These are phyloP conservation scores for Chytriomyces confervae DNA, from an alignment of 192 early-diverging fungal genomes.

Conservation along the genomic window DNA sequence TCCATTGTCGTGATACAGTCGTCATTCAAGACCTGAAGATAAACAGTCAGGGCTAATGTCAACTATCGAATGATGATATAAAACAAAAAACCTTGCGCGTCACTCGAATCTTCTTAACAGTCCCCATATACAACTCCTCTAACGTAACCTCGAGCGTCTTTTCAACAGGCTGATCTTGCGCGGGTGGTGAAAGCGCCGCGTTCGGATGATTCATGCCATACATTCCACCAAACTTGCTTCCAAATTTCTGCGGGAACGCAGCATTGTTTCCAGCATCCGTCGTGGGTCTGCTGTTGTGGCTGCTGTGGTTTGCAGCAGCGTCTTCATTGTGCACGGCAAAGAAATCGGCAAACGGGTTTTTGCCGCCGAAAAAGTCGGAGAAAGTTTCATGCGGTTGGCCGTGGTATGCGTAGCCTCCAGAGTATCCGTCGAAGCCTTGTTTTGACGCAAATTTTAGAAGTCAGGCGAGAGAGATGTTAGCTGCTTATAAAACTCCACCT, in stretches of 20 bases:
- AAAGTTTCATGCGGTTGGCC: constrained; percentile 57
- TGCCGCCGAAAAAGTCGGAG: constrained; percentile 59
- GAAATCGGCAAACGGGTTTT: constrained; percentile 59
- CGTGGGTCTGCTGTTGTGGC: neutral
- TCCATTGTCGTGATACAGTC: constrained; percentile 58
- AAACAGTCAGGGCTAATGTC: neutral
- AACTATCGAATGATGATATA: neutral
- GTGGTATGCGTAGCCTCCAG: constrained; percentile 60
- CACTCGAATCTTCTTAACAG: constrained; percentile 60
- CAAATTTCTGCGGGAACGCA: constrained; percentile 49
- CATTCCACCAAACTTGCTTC: constrained; percentile 61
- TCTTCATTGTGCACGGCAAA: constrained; percentile 31
- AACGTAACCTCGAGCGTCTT: constrained; percentile 51
- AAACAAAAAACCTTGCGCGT: constrained; percentile 47
- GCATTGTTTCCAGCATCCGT: constrained; percentile 28
- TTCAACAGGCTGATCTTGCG: constrained; percentile 51
- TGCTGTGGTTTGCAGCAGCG: constrained; percentile 1
- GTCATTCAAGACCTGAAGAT: constrained; percentile 53
- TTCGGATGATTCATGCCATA: constrained; percentile 56
- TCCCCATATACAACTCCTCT: constrained; percentile 62
- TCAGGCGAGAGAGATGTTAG: neutral
- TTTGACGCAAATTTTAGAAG: neutral
- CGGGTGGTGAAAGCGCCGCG: constrained; percentile 33
- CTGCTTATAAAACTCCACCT: constrained; percentile 32
- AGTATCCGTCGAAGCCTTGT: constrained; percentile 53